Evolutionary conservation across 116 monocot species (phyloP).

Genomic region (Papilionanthe hybrid): DNA sequence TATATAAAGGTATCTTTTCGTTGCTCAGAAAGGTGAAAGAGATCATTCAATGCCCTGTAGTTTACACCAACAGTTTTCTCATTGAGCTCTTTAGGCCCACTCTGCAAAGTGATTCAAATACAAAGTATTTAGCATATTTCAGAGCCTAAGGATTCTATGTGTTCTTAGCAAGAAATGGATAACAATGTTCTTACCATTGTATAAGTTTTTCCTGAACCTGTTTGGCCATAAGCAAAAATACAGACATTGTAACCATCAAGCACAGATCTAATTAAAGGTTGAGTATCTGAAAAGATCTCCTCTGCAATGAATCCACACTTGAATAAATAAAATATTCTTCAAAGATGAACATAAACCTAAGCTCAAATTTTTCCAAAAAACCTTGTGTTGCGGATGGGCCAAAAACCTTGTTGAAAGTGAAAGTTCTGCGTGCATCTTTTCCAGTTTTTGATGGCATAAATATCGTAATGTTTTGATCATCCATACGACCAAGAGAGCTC

Average conservation of each 20-base stretch:
- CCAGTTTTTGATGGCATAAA: slow-evolving; percentile 62
- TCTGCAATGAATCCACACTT: slow-evolving; percentile 39
- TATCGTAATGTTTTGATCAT: slow-evolving; percentile 80
- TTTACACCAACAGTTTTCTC: slow-evolving; percentile 82
- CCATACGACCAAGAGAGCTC: slow-evolving; percentile 51
- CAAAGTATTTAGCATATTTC: background rate
- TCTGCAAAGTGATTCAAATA: slow-evolving; percentile 35
- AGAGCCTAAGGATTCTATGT: background rate
- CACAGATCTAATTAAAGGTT: slow-evolving; percentile 89
- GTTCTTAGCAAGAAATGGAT: background rate
- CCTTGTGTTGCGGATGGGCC: slow-evolving; percentile 73
- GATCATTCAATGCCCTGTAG: slow-evolving; percentile 81
- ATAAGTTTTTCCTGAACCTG: slow-evolving; percentile 93
- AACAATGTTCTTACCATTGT: slow-evolving; percentile 71
- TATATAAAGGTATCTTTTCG: slow-evolving; percentile 70
- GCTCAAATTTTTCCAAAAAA: slow-evolving; percentile 8
- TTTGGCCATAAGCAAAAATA: slow-evolving; percentile 99
- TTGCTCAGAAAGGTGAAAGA: slow-evolving; percentile 72
- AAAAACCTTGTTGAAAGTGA: slow-evolving; percentile 90
- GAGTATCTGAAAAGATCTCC: slow-evolving; percentile 86
- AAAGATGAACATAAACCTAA: background rate
- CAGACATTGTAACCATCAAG: slow-evolving; percentile 99
- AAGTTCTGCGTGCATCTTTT: slow-evolving; percentile 64
- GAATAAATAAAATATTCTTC: background rate
- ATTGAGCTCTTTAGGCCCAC: slow-evolving; percentile 82